phyloP scores from a whole-genome alignment of 2,329 filamentous ascomycete genomes.

The Trichoderma arundinaceum region DNA sequence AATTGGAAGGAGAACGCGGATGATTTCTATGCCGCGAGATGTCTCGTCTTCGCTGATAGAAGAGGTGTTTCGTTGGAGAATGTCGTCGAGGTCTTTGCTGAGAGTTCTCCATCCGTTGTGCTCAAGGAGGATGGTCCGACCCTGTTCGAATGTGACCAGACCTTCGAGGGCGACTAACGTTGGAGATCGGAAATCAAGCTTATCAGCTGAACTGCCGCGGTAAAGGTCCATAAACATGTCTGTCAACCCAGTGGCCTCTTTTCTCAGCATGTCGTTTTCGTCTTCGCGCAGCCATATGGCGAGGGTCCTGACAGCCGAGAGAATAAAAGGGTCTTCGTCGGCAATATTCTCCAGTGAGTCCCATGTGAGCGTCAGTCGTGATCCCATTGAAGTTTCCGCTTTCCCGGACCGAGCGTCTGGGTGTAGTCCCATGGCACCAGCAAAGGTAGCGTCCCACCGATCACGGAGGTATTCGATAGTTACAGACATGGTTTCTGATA shows the following conservation, averaged over 20 bases:
- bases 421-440: slow-evolving; percentile 66
- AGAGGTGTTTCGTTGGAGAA: slow-evolving; percentile 46
- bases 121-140: slow-evolving; percentile 54
- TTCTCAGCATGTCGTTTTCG: slow-evolving; percentile 63
- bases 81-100: slow-evolving; percentile 54
- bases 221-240: slow-evolving; percentile 71
- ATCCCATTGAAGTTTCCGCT: slow-evolving; percentile 53
- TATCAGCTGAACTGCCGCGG: slow-evolving; percentile 43
- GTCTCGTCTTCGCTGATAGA: slow-evolving; percentile 41
- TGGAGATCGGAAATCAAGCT: slow-evolving; percentile 61
- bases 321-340: slow-evolving; percentile 62
- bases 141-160: slow-evolving; percentile 55
- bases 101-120: slow-evolving; percentile 62
- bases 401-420: slow-evolving; percentile 57
- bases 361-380: slow-evolving; percentile 60
- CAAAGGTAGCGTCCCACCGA: slow-evolving; percentile 70
- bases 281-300: slow-evolving; percentile 74
- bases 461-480: slow-evolving; percentile 71
- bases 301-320: slow-evolving; percentile 62
- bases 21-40: slow-evolving; percentile 59
- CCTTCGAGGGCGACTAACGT: slow-evolving; percentile 66
- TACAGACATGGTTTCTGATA: slow-evolving; percentile 67
- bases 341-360: slow-evolving; percentile 58
- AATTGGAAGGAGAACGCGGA: slow-evolving; percentile 60
- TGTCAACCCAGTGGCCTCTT: slow-evolving; percentile 62